These are phyloP conservation scores for Arbutus unedo DNA, from an alignment of 148 eudicot species.

Conservation along the genomic window DNA sequence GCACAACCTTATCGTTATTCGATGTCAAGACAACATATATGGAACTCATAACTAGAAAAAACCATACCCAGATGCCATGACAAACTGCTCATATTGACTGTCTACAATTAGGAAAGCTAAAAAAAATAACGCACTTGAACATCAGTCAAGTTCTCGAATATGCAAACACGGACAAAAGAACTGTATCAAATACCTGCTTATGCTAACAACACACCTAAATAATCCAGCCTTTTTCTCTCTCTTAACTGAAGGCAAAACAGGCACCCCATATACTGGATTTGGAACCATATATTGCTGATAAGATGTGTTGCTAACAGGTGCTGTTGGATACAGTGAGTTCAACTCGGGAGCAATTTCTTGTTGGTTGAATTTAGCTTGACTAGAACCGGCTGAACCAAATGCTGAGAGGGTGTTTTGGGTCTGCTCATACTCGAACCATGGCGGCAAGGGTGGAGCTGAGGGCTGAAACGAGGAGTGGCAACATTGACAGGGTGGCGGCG, in stretches of 20 bases:
- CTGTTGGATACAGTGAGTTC: not conserved
- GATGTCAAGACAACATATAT: too few species aligned
- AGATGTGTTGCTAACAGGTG: slow-evolving; percentile 8
- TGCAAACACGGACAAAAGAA: slow-evolving; percentile 25
- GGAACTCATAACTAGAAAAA: too few species aligned
- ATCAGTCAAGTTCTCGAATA: slow-evolving; percentile 2
- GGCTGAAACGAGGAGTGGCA: slow-evolving; percentile 26
- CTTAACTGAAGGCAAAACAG: slow-evolving; percentile 15
- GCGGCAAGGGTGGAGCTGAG: slow-evolving; percentile 49
- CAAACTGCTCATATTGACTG: too few species aligned
- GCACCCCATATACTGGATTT: slow-evolving; percentile 27
- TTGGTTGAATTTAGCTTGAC: slow-evolving; percentile 11
- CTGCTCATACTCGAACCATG: slow-evolving; percentile 29
- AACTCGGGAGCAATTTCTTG: slow-evolving; percentile 12
- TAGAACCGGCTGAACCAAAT: slow-evolving; percentile 11
- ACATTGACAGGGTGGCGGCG: slow-evolving; percentile 20
- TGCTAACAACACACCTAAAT: slow-evolving; percentile 24
- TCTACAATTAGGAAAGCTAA: too few species aligned
- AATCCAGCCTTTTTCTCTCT: slow-evolving; percentile 22
- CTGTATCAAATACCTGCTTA: slow-evolving; percentile 29
- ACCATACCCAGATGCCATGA: too few species aligned
- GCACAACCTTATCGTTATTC: too few species aligned
- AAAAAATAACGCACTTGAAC: too few species aligned
- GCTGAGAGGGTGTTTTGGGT: slow-evolving; percentile 2
- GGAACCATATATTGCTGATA: slow-evolving; percentile 28